Evolutionary conservation across 1,284 basidiomycete species (phyloP).

Genomic region (Peniophora sp.): DNA sequence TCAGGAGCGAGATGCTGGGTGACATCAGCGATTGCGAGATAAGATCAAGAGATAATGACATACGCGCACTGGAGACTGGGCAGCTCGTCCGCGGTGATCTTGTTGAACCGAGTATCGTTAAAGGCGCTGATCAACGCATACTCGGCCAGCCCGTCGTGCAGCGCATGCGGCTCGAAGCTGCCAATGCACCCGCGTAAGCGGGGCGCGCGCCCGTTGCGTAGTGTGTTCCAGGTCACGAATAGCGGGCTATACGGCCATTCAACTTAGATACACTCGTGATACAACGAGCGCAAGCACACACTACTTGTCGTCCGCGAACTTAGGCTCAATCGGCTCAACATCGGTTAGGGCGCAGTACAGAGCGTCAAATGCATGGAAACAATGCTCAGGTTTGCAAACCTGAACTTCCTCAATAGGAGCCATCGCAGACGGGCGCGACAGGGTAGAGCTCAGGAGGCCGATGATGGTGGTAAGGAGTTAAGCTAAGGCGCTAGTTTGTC

Average conservation of each 20-base stretch:
- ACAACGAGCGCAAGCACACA: slow-evolving; percentile 26
- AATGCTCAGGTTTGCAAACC: slow-evolving; percentile 63
- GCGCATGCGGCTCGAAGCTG: slow-evolving; percentile 75
- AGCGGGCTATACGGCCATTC: slow-evolving; percentile 57
- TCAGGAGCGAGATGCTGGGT: slow-evolving; percentile 81
- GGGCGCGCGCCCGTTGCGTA: slow-evolving; percentile 48
- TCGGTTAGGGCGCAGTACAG: slow-evolving; percentile 65
- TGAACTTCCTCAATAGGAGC: slow-evolving; percentile 23
- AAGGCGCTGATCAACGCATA: slow-evolving; percentile 88
- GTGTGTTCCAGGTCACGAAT: slow-evolving; percentile 95
- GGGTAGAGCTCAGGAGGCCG: background rate
- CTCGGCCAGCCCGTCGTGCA: slow-evolving; percentile 76
- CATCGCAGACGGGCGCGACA: slow-evolving; percentile 23
- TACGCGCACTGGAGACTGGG: slow-evolving; percentile 80
- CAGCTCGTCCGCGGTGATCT: slow-evolving; percentile 73
- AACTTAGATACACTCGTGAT: slow-evolving; percentile 1
- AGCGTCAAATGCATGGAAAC: slow-evolving; percentile 73
- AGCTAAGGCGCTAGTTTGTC: background rate
- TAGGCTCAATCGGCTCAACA: slow-evolving; percentile 43
- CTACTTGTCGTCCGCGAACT: slow-evolving; percentile 67
- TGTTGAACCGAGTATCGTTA: slow-evolving; percentile 61
- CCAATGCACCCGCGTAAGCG: slow-evolving; percentile 92
- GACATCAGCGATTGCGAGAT: slow-evolving; percentile 1
- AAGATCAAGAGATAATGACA: slow-evolving; percentile 22
- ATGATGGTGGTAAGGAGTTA: background rate